Evolutionary conservation across 208 protist genomes (phyloP).

Genomic region (Acanthamoeba sp.): DNA sequence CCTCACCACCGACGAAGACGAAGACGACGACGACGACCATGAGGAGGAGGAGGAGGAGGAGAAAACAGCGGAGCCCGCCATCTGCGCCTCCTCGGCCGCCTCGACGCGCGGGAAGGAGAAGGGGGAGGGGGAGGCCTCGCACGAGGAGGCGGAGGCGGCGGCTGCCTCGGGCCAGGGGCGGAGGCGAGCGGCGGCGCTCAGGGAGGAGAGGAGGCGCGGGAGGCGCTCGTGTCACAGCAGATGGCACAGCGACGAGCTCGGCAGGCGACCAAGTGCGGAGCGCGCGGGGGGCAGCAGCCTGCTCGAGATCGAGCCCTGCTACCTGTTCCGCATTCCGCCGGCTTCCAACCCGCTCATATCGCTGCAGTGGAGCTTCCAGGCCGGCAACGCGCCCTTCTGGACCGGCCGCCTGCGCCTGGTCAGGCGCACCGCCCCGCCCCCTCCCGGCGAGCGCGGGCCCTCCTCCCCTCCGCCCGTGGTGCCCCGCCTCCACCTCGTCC

Average conservation of each 20-base stretch:
- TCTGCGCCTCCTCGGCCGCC: no score
- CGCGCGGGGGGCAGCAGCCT: background rate
- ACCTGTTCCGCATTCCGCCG: slow-evolving; percentile 36
- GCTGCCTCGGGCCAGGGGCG: background rate
- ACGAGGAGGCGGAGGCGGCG: background rate
- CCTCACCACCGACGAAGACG: no score
- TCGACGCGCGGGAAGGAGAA: no score
- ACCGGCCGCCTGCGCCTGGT: background rate
- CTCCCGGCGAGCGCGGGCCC: background rate
- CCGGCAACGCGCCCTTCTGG: slow-evolving; percentile 52
- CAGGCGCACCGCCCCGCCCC: background rate
- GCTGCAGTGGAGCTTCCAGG: slow-evolving; percentile 39
- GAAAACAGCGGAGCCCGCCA: no score
- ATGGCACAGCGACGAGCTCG: background rate
- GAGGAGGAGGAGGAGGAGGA: no score
- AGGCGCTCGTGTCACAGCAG: background rate
- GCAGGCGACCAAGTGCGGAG: background rate
- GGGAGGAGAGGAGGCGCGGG: background rate
- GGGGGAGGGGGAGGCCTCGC: no score
- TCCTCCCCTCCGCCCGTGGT: background rate
- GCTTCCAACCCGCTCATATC: background rate
- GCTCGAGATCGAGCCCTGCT: slow-evolving; percentile 46
- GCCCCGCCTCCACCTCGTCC: no score
- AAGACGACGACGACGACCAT: no score
- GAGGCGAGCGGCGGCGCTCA: background rate